Conservation (phyloP, 768 basidiomycete genomes). For the Hypholoma sublateritium region DNA sequence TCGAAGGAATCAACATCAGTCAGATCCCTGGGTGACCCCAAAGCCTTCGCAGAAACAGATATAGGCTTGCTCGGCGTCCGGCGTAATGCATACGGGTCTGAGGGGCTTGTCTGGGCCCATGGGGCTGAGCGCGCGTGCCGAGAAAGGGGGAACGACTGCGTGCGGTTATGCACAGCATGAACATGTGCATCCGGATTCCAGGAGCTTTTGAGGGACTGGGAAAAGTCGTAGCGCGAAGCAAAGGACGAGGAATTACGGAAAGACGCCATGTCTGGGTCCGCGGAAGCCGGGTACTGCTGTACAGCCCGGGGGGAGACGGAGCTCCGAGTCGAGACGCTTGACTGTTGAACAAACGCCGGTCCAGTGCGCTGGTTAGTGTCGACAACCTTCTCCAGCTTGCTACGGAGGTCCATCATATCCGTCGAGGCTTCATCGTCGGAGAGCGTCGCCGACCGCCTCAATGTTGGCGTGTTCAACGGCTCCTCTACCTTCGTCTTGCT, state of each 20-base stretch:
- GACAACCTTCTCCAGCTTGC: slow-evolving; percentile 66
- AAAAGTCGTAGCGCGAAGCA: slow-evolving; percentile 59
- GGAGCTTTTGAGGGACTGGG: slow-evolving; percentile 46
- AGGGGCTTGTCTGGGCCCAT: slow-evolving; percentile 32
- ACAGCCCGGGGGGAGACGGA: slow-evolving; percentile 5
- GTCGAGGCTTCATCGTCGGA: slow-evolving; percentile 36
- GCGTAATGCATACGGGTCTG: slow-evolving; percentile 14
- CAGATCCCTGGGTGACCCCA: slow-evolving; percentile 56
- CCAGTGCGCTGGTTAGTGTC: slow-evolving; percentile 29
- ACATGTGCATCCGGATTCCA: slow-evolving; percentile 36
- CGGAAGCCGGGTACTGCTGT: slow-evolving; percentile 10
- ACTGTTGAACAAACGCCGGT: slow-evolving; percentile 12
- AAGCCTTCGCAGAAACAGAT: background rate
- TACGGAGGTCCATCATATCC: slow-evolving; percentile 58
- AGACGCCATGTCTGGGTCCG: slow-evolving; percentile 19
- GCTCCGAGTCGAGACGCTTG: background rate
- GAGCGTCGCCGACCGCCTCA: slow-evolving; percentile 21
- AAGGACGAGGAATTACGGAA: slow-evolving; percentile 43
- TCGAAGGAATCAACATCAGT: slow-evolving; percentile 29
- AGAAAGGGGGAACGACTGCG: slow-evolving; percentile 45
- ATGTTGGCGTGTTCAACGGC: background rate
- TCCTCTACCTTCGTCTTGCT: slow-evolving; percentile 29
- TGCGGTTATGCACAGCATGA: slow-evolving; percentile 34
- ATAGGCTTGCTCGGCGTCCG: slow-evolving; percentile 3
- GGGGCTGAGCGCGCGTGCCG: slow-evolving; percentile 35